Base-by-base conservation (phyloP, 2,329 filamentous ascomycete genomes). In the Colletotrichum liaoningense region DNA sequence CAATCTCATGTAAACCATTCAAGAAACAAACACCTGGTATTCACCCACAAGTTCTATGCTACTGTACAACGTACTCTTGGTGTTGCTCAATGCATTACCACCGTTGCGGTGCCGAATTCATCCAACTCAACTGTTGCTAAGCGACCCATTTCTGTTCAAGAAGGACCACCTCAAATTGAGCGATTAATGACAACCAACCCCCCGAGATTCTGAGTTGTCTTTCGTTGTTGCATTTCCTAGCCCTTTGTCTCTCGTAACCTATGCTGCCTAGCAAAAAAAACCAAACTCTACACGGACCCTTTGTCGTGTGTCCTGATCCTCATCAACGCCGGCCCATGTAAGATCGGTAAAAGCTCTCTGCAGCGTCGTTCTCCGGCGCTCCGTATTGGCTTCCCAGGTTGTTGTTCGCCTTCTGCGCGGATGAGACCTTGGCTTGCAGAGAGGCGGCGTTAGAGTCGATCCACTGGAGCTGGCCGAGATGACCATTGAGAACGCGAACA, bases 401-500 rank as follows among this genome's bases (percentile, higher is more conserved):
- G 79, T 91, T 91, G 79, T 91, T 92, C 46, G 94, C 90, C 84
- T 95, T 95, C 81, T 98, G 95, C 28, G 95, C 94, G 35, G 92
- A 90, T 6, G 87, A 85, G 64, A 98, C 94, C 88, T 97, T 97
- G 73, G 92, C 88, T 82, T 97, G 94, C 66, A 98, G 87, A 38
- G 92, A 89, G 19, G 92, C 90, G 46, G 96, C 94, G 76, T 96
- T 95, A 76, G 92, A 91, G 80, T 98, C 96, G 81, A 99, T 98
- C 86, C 93, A 94, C 83, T 98, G 96, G 74, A 99, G 88, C 83
- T 98, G 95, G 46, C 92, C 92, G 49, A 99, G 91, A 82, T 99
- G 97, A 28, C 93, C 92, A 82, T 99, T 99, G 77, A 99, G 92
- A 63, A 98, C 95, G 75, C 95, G 93, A 66, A 98, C 96, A 79